Conservation (phyloP, 257 asterid genomes). For the Nyctanthes arbortristis region DNA sequence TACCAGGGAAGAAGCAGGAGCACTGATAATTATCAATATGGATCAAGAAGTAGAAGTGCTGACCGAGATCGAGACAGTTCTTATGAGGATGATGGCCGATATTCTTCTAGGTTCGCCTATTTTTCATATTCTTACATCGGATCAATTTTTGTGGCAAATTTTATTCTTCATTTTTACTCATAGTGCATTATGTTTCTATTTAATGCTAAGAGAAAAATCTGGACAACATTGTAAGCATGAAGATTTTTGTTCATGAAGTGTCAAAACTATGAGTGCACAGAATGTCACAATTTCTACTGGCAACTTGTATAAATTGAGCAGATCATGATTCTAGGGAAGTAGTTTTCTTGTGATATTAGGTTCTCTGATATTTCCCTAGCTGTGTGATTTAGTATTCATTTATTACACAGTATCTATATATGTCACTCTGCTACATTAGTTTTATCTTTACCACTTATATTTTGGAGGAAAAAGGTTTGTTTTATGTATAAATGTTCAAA, state of each 20-base stretch:
- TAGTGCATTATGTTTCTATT: too few species aligned
- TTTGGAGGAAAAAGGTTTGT: not conserved
- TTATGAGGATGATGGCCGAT: constrained; percentile 81
- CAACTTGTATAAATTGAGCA: not conserved
- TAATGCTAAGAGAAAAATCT: too few species aligned
- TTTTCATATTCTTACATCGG: constrained; percentile 12
- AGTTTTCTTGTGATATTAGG: not conserved
- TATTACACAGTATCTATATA: not conserved
- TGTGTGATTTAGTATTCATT: not conserved
- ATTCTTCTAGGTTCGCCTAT: constrained; percentile 69
- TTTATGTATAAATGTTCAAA: not conserved
- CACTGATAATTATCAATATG: constrained; percentile 58
- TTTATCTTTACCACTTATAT: not conserved
- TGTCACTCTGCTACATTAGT: not conserved
- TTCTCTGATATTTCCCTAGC: not conserved
- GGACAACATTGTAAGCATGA: not conserved
- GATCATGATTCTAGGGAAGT: not conserved
- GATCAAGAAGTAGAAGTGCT: constrained; percentile 84
- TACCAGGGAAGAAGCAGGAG: constrained; percentile 63
- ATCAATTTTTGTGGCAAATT: constrained; percentile 2
- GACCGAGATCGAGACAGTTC: constrained; percentile 58
- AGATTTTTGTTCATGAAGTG: not conserved
- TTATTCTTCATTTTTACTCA: too few species aligned
- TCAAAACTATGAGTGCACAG: not conserved
- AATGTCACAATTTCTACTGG: not conserved